phyloP scores from a whole-genome alignment of 495 filamentous ascomycete species.

The Haplographium delicatum region DNA sequence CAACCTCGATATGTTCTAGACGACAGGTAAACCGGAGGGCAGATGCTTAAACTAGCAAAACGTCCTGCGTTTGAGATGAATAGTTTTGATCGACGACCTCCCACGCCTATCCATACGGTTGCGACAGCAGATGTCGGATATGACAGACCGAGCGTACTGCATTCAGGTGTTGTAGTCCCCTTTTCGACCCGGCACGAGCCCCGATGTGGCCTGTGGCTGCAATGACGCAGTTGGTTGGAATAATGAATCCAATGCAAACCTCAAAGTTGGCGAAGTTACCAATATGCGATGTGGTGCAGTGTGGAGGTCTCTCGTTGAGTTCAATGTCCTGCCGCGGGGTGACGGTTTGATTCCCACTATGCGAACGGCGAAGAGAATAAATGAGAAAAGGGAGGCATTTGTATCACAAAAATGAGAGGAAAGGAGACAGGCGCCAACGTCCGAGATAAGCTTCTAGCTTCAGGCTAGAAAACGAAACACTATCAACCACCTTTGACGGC shows the following conservation, averaged over 20 bases:
- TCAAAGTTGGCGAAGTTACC: too few relatives aligned
- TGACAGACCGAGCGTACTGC: constrained; percentile 13
- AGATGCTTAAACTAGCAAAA: constrained; percentile 13
- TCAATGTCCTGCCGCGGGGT: too few relatives aligned
- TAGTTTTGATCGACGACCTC: constrained; percentile 5
- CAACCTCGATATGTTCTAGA: not conserved
- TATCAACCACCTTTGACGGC: not conserved
- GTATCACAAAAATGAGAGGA: not conserved
- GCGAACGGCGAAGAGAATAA: not conserved
- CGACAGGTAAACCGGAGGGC: constrained; percentile 1
- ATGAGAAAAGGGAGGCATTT: not conserved
- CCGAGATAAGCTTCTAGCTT: not conserved
- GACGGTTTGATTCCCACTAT: not conserved
- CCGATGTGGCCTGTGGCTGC: not conserved
- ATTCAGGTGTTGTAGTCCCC: not conserved
- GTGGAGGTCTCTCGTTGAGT: too few relatives aligned
- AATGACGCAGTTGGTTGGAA: not conserved
- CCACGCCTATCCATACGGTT: constrained; percentile 11
- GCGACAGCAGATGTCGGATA: constrained; percentile 19
- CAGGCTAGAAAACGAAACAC: not conserved
- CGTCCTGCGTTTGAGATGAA: constrained; percentile 14
- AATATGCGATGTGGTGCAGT: constrained; percentile 2
- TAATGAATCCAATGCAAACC: not conserved
- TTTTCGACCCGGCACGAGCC: too few relatives aligned
- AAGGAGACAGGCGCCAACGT: constrained; percentile 1